Conservation (phyloP, 176 grass and related monocot species). For the Ensete ventricosum region DNA sequence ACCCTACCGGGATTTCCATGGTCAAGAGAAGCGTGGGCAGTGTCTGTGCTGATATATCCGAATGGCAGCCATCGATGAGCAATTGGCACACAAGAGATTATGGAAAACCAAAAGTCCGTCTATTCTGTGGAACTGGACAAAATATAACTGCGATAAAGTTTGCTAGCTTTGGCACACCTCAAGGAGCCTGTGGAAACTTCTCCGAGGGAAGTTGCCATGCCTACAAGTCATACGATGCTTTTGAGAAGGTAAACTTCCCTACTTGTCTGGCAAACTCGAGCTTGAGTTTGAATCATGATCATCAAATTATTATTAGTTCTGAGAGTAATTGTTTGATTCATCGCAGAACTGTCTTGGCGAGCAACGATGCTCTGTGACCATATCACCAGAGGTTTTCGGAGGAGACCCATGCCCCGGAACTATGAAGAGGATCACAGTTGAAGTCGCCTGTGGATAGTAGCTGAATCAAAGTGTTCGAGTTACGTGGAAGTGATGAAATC, state of each 20-base stretch:
- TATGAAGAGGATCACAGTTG: constrained; percentile 75
- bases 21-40: constrained; percentile 65
- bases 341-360: constrained; percentile 71
- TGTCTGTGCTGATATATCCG: constrained; percentile 75
- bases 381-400: constrained; percentile 66
- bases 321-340: constrained; percentile 5
- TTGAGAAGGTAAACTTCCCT: constrained; percentile 69
- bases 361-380: constrained; percentile 52
- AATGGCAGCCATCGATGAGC: constrained; percentile 90
- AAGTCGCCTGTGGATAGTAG: constrained; percentile 54
- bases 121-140: constrained; percentile 55
- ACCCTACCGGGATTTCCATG: constrained; percentile 62
- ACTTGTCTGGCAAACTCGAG: background rate
- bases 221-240: constrained; percentile 83
- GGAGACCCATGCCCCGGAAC: constrained; percentile 88
- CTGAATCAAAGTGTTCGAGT: background rate
- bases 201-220: constrained; percentile 82
- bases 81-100: constrained; percentile 81
- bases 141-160: constrained; percentile 88
- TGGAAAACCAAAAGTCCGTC: constrained; percentile 66
- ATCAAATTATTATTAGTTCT: too few species aligned
- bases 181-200: constrained; percentile 70
- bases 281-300: background rate
- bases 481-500: background rate
- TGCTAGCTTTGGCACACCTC: constrained; percentile 86